A percentile compares a stretch with the other conserved stretches of the same genome.
phyloP scores from a whole-genome alignment of 768 basidiomycete species.

The Boletus pseudopeckii region DNA sequence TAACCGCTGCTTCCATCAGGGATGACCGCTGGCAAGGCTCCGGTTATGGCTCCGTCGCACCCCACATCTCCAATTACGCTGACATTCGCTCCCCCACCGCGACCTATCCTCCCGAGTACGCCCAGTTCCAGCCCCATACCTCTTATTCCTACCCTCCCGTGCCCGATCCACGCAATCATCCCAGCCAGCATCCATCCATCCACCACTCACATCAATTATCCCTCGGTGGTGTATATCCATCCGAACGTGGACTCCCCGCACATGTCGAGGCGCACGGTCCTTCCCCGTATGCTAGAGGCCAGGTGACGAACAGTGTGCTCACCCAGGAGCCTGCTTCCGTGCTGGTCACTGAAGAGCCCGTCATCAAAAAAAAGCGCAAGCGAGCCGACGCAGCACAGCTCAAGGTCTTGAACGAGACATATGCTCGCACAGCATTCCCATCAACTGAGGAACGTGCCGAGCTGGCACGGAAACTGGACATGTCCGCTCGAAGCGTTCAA shows the following conservation, averaged over 20 bases:
- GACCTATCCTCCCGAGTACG: conserved; percentile 55
- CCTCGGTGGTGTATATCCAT: conserved; percentile 24
- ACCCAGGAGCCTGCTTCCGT: conserved; percentile 34
- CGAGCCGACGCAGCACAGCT: conserved; percentile 78
- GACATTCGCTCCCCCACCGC: conserved; percentile 64
- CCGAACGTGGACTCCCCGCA: conserved; percentile 36
- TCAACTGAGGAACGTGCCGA: conserved; percentile 83
- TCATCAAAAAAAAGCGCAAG: conserved; percentile 85
- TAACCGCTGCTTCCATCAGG: conserved; percentile 41
- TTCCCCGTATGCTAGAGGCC: conserved; percentile 51
- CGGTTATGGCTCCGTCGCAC: conserved; percentile 35
- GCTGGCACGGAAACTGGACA: conserved; percentile 72
- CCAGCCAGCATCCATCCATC: conserved; percentile 23
- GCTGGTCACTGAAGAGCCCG: conserved; percentile 54
- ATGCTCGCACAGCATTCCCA: conserved; percentile 79
- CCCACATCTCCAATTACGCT: conserved; percentile 35
- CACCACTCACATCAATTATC: conserved; percentile 31
- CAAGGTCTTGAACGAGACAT: conserved; percentile 77
- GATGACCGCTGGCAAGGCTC: conserved; percentile 49
- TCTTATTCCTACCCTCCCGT: conserved; percentile 34
- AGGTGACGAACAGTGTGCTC: conserved; percentile 29
- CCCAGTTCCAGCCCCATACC: conserved; percentile 40
- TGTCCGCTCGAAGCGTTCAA: conserved; percentile 83
- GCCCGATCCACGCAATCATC: conserved; percentile 36
- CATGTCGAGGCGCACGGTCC: conserved; percentile 39